Percentiles rank a stretch among this genome's conserved stretches.
These are phyloP conservation scores for Leccinum rimulosum DNA, from an alignment of 768 basidiomycete species.

Conservation along the genomic window DNA sequence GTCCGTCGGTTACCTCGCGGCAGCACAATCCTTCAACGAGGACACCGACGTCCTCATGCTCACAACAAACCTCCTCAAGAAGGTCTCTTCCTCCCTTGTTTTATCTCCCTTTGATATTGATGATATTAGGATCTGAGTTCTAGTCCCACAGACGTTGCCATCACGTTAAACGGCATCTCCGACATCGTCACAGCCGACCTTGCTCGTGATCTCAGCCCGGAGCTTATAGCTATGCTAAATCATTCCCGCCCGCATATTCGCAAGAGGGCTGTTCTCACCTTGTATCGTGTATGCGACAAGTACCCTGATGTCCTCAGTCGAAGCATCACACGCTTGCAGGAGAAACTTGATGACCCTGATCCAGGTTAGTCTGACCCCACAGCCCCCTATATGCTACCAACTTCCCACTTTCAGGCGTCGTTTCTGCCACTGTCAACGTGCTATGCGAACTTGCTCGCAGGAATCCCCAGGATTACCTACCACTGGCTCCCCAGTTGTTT, in stretches of 20 bases:
- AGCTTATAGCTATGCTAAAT: constrained; percentile 81
- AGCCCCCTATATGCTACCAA: not conserved
- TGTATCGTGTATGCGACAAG: constrained; percentile 77
- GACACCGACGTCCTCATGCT: constrained; percentile 98
- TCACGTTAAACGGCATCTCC: constrained; percentile 79
- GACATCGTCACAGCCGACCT: constrained; percentile 84
- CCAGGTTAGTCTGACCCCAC: constrained; percentile 42
- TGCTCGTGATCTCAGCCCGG: constrained; percentile 85
- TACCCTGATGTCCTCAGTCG: constrained; percentile 76
- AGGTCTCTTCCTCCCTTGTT: constrained; percentile 49
- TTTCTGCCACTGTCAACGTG: constrained; percentile 92
- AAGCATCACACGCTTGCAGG: constrained; percentile 68
- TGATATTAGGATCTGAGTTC: constrained; percentile 71
- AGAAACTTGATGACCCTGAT: constrained; percentile 79
- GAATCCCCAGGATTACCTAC: constrained; percentile 77
- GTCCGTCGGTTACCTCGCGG: constrained; percentile 79
- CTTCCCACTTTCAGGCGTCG: constrained; percentile 58
- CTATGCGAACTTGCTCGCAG: constrained; percentile 87
- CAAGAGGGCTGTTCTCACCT: constrained; percentile 82
- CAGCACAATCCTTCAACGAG: constrained; percentile 84
- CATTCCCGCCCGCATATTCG: constrained; percentile 88
- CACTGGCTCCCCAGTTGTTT: constrained; percentile 89
- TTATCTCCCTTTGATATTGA: constrained; percentile 8
- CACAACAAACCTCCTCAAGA: constrained; percentile 93
- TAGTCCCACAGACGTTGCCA: constrained; percentile 67